phyloP scores from a whole-genome alignment of 169 alveolate genomes.

The Babesia sp. region DNA sequence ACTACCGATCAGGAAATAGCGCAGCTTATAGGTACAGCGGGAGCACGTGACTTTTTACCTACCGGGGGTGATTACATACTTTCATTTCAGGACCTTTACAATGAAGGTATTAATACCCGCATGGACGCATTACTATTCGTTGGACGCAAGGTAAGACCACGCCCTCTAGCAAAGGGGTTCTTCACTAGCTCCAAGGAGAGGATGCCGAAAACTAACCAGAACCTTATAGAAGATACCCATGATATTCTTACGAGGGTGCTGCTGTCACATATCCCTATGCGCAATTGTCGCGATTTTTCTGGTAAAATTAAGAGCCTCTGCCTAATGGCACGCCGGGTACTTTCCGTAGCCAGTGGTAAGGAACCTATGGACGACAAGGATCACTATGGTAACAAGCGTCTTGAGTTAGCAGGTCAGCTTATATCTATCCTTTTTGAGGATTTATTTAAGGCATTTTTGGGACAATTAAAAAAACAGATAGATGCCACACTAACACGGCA shows the following conservation, averaged over 20 bases:
- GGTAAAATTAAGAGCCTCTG: constrained; percentile 91
- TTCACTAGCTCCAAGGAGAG: constrained; percentile 77
- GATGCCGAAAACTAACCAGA: constrained; percentile 78
- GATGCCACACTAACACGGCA: constrained; percentile 80
- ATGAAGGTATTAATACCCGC: constrained; percentile 69
- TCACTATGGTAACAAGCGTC: constrained; percentile 99
- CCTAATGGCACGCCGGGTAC: constrained; percentile 95
- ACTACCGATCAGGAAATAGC: constrained; percentile 97
- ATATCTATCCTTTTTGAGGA: constrained; percentile 96
- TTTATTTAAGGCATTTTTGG: constrained; percentile 73
- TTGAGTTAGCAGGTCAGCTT: constrained; percentile 98
- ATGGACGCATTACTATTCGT: constrained; percentile 76
- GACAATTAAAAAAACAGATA: constrained; percentile 84
- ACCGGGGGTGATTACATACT: constrained; percentile 39
- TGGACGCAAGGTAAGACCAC: constrained; percentile 83
- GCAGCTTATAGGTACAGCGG: constrained; percentile 91
- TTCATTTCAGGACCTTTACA: constrained; percentile 59
- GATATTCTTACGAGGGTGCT: constrained; percentile 90
- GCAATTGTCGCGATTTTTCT: constrained; percentile 83
- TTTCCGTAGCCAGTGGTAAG: constrained; percentile 87
- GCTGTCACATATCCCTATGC: constrained; percentile 91
- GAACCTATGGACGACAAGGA: constrained; percentile 97
- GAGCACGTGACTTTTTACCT: constrained; percentile 13
- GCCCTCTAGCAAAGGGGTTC: constrained; percentile 80
- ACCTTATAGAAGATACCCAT: constrained; percentile 89